Conservation (phyloP, 108 stramenopile species). For the Tribonema minus region DNA sequence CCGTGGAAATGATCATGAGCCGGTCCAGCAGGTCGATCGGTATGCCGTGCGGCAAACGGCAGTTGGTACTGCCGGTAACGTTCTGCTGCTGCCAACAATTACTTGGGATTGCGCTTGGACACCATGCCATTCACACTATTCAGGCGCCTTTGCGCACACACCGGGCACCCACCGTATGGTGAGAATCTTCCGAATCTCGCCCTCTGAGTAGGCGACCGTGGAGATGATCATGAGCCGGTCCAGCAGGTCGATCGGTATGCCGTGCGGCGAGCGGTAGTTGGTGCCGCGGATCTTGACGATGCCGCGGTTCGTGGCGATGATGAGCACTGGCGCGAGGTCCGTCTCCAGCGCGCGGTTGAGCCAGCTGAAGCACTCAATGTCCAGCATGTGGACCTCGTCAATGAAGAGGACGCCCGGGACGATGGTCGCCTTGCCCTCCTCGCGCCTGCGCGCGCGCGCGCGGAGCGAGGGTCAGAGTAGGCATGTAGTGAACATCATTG, state of each 20-base stretch:
- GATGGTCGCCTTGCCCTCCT: constrained; percentile 92
- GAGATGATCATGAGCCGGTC: constrained; percentile 95
- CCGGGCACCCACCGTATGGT: too few relatives aligned
- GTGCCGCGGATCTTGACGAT: constrained; percentile 87
- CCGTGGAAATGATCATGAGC: constrained; percentile 90
- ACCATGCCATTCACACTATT: too few relatives aligned
- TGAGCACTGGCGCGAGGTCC: constrained; percentile 80
- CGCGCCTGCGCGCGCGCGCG: constrained; percentile 83
- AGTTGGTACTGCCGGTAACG: too few relatives aligned
- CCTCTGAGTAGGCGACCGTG: constrained; percentile 77
- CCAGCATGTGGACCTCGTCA: constrained; percentile 98
- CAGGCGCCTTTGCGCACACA: too few relatives aligned
- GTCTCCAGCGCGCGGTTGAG: constrained; percentile 82
- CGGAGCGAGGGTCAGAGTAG: too few relatives aligned
- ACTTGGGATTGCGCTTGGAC: too few relatives aligned
- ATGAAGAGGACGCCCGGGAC: constrained; percentile 98
- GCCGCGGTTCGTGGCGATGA: constrained; percentile 88
- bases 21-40: constrained; percentile 93
- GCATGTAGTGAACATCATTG: too few relatives aligned
- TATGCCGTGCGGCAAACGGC: constrained; percentile 93
- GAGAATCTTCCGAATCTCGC: constrained; percentile 71
- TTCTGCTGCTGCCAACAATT: too few relatives aligned
- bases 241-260: constrained; percentile 90
- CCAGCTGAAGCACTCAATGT: constrained; percentile 92
- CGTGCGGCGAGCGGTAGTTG: constrained; percentile 89